Evolutionary conservation across 192 early-diverging fungal genomes (phyloP), one percentile per base, ranked within the genome.

Genomic region (Backusella tarrabulga): DNA sequence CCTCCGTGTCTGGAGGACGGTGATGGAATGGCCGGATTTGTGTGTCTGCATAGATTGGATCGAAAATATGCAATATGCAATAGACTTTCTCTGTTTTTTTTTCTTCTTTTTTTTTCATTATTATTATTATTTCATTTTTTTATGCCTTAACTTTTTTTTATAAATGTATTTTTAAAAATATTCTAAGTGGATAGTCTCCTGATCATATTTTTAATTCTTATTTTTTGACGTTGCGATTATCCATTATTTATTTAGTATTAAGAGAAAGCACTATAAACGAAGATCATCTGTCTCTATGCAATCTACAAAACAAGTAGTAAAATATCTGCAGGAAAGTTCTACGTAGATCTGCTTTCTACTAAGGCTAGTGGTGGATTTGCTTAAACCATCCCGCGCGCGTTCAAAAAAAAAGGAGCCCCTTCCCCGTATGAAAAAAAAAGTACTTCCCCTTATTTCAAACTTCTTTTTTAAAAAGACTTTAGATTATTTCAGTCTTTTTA

Each of bases 21-120:
- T 72, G 71, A 72, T 72, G 71, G 71, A 72, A 72, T 72, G 71
- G 71, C 71, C 71, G 71, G 71, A 50, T 44, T 50, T 50, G 71
- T 32, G 17, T 46, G 68, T 35, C 42, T 71, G 70, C 70, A 71
- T 71, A 71, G 70, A 71, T 71, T 71, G 70, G 38, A 71, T 34
- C 38, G 70, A 71, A 71, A 71, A 46, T 71, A 71, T 71, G 70
- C 36, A 44, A 71, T 35, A 71, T 71, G 69, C 70, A 71, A 21
- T 38, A 38, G n/a, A 38, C 68, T 38, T n/a, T 40, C 46, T 50
- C 17, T 50, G 46, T 50, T 50, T 36, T 21, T 69, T 38, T n/a
- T 23, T 11, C 23, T 11, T 26, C 41, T 4, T 40, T 60, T 60
- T 60, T 63, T 63, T 56, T 40, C 38, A 32, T 71, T 14, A 71